Evolutionary conservation across 805 yeast genomes (phyloP).

Genomic region (Wickerhamiella bombiphila): DNA sequence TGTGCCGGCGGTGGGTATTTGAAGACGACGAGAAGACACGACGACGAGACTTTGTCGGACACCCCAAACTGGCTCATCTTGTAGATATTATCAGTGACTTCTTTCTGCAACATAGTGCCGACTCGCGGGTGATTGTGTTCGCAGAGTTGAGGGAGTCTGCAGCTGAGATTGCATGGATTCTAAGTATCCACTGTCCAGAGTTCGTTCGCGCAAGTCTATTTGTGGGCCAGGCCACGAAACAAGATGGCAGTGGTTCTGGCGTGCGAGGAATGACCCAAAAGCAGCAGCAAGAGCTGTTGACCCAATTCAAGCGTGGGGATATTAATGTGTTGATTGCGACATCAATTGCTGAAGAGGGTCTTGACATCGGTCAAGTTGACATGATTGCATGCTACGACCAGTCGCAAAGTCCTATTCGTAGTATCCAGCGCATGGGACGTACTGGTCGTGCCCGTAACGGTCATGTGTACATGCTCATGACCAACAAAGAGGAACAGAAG

Average conservation of each 20-base stretch:
- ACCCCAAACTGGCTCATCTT: conserved; percentile 55
- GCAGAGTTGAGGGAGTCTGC: conserved; percentile 87
- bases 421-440: conserved; percentile 92
- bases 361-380: conserved; percentile 97
- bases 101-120: conserved; percentile 28
- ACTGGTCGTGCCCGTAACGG: conserved; percentile 95
- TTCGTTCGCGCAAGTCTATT: conserved; percentile 62
- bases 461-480: conserved; percentile 54
- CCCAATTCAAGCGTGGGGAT: conserved; percentile 54
- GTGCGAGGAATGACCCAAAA: conserved; percentile 81
- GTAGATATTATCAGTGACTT: conserved; percentile 44
- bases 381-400: conserved; percentile 85
- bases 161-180: conserved; percentile 57
- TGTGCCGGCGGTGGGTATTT: conserved; percentile 31
- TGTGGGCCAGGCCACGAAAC: conserved; percentile 68
- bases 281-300: conserved; percentile 64
- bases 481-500: conserved; percentile 63
- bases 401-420: conserved; percentile 83
- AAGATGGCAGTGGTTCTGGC: conserved; percentile 35
- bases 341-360: conserved; percentile 95
- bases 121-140: conserved; percentile 65
- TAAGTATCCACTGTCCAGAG: conserved; percentile 24
- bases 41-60: conserved; percentile 33
- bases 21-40: conserved; percentile 9
- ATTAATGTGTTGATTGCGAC: conserved; percentile 84